Evolutionary conservation across 139 green algal genomes (phyloP), one percentile per base, ranked within the genome.

Genomic region (Micromonas commoda): DNA sequence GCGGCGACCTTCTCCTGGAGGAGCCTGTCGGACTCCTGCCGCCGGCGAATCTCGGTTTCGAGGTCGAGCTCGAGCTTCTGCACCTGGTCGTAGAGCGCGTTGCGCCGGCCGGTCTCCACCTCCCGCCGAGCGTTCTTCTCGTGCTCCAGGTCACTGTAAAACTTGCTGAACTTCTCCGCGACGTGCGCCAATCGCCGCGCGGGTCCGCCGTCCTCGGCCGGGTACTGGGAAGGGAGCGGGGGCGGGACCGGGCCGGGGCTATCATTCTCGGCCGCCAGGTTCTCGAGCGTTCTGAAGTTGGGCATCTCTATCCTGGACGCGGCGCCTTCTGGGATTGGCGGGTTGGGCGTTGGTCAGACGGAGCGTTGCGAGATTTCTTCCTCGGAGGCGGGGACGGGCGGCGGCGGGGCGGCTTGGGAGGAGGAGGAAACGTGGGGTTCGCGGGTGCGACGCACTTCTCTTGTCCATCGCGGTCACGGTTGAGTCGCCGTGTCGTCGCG

Each of bases 121-220:
- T 90, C 77, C 2, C 85, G 81, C 9, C 71, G 6, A 38, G 86
- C 82, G 83, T 90, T 84, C 79, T 91, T 91, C 66, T 93, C 89
- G 45, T 89, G 80, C 82, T 93, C 89, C 5, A 93, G 81, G 77
- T 91, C 89, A 1, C 77, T 89, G 84, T 89, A 93, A 9, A 93
- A 86, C 0, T 80, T 78, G 0, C 86, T 83, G 74, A 93, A 93
- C 2, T 86, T 80, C 73, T 93, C 89, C 3, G 85, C 81, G 9
- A 93, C 86, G 66, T 91, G 86, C 73, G 90, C 87, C 4, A 93
- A 82, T 19, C 73, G 73, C 13, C 29, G 76, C 45, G 45, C 45
- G 45, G 45, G 45, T 9, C 9, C 45, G 45, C 9, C 45, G 9
- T 9, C 45, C 45, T 57, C 45, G 9, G 45, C 45, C n/a, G n/a